Base-by-base conservation (phyloP, 768 basidiomycete genomes). In the Pleurotus ostreatus region DNA sequence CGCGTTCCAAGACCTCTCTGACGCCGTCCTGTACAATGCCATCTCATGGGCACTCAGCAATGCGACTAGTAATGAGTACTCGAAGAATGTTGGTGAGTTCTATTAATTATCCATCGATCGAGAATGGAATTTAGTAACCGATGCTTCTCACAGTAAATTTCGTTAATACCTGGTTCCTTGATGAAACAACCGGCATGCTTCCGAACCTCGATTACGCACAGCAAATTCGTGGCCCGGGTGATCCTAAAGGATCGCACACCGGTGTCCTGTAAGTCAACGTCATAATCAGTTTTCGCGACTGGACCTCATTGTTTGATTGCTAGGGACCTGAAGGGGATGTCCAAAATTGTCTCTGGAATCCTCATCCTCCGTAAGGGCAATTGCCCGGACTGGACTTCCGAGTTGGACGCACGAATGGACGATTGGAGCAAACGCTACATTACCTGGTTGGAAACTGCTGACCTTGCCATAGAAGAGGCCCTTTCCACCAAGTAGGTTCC, bases 161-260 rank as follows among this genome's bases (percentile, higher is more conserved):
- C 64, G 65, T 88, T 56, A 64, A 76, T 16, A 74, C 79, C 0
- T 86, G 83, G 81, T 89, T 88, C 71, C 58, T 86, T n/a, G 72
- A 85, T 58, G 60, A 65, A 1, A 70, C 66, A 3, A 87, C 85
- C 1, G 68, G 60, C 38, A 87, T 88, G 85, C 85, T 82, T 54
- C 85, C 85, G 0, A 81, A 84, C 61, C 67, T 89, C 41, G 74
- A 83, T 56, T 88, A 77, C 62, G 77, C 72, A 0, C 83, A 85
- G 60, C 76, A 83, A 66, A 49, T 72, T 55, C 69, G 77, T 6
- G 77, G 76, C 41, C 74, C 75, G 11, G 60, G 56, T 23, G 38
- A 57, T 9, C 67, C 73, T 60, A 52, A 61, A 43, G 79, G 79
- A 47, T 73, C 71, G 30, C 82, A 77, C 60, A 81, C 79, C 16